Base-by-base conservation (phyloP, 2,329 filamentous ascomycete genomes). In the Verticillium tricorpus region DNA sequence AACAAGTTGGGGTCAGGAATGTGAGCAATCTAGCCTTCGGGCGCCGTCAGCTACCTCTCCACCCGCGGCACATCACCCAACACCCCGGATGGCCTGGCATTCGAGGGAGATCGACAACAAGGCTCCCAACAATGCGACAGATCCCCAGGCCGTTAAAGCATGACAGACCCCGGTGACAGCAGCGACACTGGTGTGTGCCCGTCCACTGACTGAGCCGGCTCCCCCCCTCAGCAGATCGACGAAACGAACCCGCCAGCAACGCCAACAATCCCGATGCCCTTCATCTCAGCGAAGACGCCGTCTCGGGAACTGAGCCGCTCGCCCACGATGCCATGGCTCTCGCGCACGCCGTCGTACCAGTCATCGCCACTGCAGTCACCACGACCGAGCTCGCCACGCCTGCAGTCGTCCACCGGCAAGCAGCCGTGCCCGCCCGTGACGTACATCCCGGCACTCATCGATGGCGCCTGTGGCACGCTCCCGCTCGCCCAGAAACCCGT, bases 401-500 rank as follows among this genome's bases (percentile, higher is more conserved):
- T 61, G 60, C 12, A 50, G 52, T 52, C 45, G 11, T 50, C 52
- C 2, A 39, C 59, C 14, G 22, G 59, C 57, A 31, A 61, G 56
- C 64, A 66, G 39, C 61, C 62, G 37, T 65, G 58, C 5, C 61
- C 67, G 3, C 67, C 68, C 4, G 63, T 75, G 22, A 73, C 70
- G 0, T 76, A 73, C 64, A 71, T 76, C 57, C 73, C 74, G 17
- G 69, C 74, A 0, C 68, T 76, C 7, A 72, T 73, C 61, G 74
- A 76, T 58, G 70, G 72, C 2, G 71, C 73, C 0, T 73, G 71
- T 59, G 73, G 74, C 14, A 76, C 73, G 1, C 66, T 68, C 9
- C 72, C 72, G 1, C 68, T 70, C 17, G 64, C 64, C 6, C 70
- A 69, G 62, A 65, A 68, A 37, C 66, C 68, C 1, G 58, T 67